Evolutionary conservation across 2,329 filamentous ascomycete species (phyloP), one percentile per base, ranked within the genome.

Genomic region (Elsinoe perseae): DNA sequence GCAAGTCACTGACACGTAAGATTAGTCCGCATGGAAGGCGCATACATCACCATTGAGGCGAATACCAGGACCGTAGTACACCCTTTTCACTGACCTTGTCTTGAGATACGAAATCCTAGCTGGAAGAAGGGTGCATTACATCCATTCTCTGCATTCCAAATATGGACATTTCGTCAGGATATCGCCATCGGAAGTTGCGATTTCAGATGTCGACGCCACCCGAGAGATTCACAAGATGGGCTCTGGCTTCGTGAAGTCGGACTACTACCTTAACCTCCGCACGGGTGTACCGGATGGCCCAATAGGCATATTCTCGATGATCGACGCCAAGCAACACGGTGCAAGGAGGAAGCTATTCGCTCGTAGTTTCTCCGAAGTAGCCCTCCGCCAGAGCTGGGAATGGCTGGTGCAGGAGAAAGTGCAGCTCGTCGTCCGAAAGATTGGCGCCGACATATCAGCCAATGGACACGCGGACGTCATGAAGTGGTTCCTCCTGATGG

Each of bases 401-500:
- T 30, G 6, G 5, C 28, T 6, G 5, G 28, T 30, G 6, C 12
- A 6, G 28, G 28, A 30, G 5, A 5, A 12, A 6, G 28, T 30
- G 6, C 5, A 30, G 5, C 28, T 30, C 12, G 28, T 12, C 6
- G 28, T 30, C 5, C 12, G 28, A 12, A 5, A 30, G 28, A 30
- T 30, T 12, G 12, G 28, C 5, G 6, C 6, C 28, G 28, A 30
- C 6, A 6, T 12, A 5, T 12, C 5, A 5, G 12, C 6, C 28
- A 30, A 30, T 12, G 28, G 28, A 5, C 12, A 5, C 5, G 28
- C 28, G 28, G 72, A 75, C 62, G 56, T 74, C 4, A 55, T 72
- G 46, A 69, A 71, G 52, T 75, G 72, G 73, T 68, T 59, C 69
- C 72, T 69, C 12, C 66, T 73, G 10, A 68, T 74, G 64, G 68